Base-by-base conservation (phyloP, 2,329 filamentous ascomycete species). In the Aspergillus costaricaensis region DNA sequence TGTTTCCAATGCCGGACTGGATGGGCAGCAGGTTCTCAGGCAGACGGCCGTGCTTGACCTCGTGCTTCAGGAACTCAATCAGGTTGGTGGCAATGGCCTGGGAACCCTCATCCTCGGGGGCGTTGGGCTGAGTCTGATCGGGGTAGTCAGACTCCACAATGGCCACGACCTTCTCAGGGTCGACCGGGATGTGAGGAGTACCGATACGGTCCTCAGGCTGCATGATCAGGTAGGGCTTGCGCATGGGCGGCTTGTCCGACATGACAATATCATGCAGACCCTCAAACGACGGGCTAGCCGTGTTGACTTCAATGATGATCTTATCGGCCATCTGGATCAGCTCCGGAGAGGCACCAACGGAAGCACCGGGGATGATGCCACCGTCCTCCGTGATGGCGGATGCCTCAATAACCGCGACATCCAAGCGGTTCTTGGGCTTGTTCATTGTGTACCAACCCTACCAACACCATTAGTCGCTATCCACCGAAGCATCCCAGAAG, bases 301-400 rank as follows among this genome's bases (percentile, higher is more conserved):
- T 96, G 82, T 96, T 96, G 78, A 96, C 90, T 80, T 96, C 92
- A 72, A 96, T 91, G 72, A 96, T 92, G 78, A 96, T 84, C 81
- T 96, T 96, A 75, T 96, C 91, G 55, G 92, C 91, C 86, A 96
- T 91, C 78, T 96, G 91, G 52, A 96, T 84, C 57, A 96, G 83
- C 76, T 96, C 92, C 4, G 92, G 92, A 3, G 88, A 90, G 12
- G 92, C 92, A 57, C 92, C 92, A 25, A 96, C 91, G 9, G 88
- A 92, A 36, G 92, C 91, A 67, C 92, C 92, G 4, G 90, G 91
- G 47, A 96, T 90, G 69, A 96, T 93, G 66, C 91, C 92, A 64
- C 92, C 92, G 73, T 96, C 91, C 71, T 93, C 90, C 43, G 91
- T 91, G 73, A 96, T 96, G 57, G 91, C 91, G 15, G 88, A 91